A percentile compares a stretch with the other conserved stretches of the same genome.
phyloP scores from a whole-genome alignment of 768 basidiomycete species.

The Terana coerulea region DNA sequence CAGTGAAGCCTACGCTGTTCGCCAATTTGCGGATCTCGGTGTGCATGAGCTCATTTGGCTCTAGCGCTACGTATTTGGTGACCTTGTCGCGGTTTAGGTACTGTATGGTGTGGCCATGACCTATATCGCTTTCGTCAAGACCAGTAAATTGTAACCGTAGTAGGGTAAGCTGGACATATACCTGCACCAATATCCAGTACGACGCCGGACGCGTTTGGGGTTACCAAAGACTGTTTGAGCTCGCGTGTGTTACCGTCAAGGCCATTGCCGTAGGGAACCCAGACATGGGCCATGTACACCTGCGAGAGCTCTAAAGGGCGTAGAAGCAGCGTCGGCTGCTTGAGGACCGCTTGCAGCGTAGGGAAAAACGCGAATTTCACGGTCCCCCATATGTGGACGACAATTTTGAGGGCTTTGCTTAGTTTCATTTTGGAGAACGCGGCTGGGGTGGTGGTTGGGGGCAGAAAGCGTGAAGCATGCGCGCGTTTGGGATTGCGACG shows the following conservation, averaged over 20 bases:
- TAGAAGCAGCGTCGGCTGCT: slow-evolving; percentile 42
- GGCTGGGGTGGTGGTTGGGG: neutral
- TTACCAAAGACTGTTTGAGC: slow-evolving; percentile 46
- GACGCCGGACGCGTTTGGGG: slow-evolving; percentile 50
- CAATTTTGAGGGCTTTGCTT: slow-evolving; percentile 35
- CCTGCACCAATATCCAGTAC: slow-evolving; percentile 72
- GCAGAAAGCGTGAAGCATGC: neutral
- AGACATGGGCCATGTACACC: slow-evolving; percentile 56
- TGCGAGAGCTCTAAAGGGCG: slow-evolving; percentile 42
- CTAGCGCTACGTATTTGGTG: slow-evolving; percentile 66
- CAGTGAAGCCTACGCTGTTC: slow-evolving; percentile 45
- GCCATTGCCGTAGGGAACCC: slow-evolving; percentile 46
- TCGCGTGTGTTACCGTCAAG: slow-evolving; percentile 38
- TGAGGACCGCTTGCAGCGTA: slow-evolving; percentile 40
- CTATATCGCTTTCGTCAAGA: slow-evolving; percentile 34
- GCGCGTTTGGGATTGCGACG: too few species aligned
- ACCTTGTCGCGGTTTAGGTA: slow-evolving; percentile 57
- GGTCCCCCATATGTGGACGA: slow-evolving; percentile 39
- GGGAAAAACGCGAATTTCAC: slow-evolving; percentile 38
- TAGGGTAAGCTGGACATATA: slow-evolving; percentile 20
- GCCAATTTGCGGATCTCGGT: slow-evolving; percentile 47
- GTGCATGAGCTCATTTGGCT: slow-evolving; percentile 70
- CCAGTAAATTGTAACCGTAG: neutral
- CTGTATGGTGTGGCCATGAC: slow-evolving; percentile 56
- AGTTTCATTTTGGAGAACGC: slow-evolving; percentile 39